These are phyloP conservation scores for Gigaspora rosea DNA, from an alignment of 192 early-diverging fungal species.

Conservation along the genomic window DNA sequence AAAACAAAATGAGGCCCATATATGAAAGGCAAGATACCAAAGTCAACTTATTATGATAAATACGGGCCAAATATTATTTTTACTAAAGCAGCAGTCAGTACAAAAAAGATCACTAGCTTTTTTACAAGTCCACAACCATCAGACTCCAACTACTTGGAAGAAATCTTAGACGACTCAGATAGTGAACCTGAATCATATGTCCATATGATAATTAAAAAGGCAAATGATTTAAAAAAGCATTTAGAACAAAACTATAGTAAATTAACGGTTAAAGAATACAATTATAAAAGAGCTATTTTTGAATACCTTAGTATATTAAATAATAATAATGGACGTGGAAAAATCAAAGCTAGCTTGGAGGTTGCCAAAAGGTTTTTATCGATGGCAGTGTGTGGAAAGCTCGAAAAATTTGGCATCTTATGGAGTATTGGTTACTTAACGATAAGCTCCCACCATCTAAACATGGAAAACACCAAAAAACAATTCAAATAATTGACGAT, in stretches of 20 bases:
- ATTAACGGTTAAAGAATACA: constrained; percentile 1
- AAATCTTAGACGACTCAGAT: background rate
- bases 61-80: background rate
- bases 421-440: background rate
- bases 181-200: background rate
- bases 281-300: background rate
- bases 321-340: background rate
- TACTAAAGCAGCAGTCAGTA: background rate
- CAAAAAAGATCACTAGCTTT: constrained; percentile 11
- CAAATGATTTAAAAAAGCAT: background rate
- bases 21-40: too few relatives aligned
- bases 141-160: background rate
- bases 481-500: background rate
- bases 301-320: background rate
- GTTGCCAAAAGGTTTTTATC: background rate
- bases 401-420: background rate
- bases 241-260: background rate
- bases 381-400: background rate
- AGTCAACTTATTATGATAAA: constrained; percentile 10
- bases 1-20: too few relatives aligned
- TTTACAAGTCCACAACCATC: background rate
- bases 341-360: background rate
- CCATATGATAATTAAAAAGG: background rate
- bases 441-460: background rate
- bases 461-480: constrained; percentile 12